phyloP scores from a whole-genome alignment of 208 protist genomes.

The Plasmodiophora brassicae region DNA sequence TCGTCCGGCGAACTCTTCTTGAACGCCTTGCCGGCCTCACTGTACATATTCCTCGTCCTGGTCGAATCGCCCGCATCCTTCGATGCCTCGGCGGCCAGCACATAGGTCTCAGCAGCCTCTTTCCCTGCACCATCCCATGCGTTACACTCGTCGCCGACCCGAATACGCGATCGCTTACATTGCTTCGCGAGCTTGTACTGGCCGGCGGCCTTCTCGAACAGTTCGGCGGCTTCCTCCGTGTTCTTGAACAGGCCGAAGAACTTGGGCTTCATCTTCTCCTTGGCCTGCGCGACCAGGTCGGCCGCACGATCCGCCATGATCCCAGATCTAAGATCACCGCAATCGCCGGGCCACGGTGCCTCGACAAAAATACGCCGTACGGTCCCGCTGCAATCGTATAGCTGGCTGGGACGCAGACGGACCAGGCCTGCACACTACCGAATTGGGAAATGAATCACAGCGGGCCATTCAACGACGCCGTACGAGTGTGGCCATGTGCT shows the following conservation, averaged over 20 bases:
- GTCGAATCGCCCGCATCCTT: not conserved
- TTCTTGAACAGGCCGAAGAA: constrained; percentile 22
- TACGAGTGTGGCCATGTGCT: too few species aligned
- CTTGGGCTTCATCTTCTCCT: not conserved
- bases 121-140: too few species aligned
- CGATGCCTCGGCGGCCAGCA: not conserved
- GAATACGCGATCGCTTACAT: not conserved
- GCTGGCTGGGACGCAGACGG: too few species aligned
- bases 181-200: constrained; percentile 12
- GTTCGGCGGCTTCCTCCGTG: not conserved
- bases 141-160: too few species aligned
- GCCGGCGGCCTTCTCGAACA: constrained; percentile 24
- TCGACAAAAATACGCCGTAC: too few species aligned
- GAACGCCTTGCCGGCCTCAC: not conserved
- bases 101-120: not conserved
- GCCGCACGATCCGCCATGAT: not conserved
- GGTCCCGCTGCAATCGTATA: too few species aligned
- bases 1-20: not conserved
- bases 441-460: too few species aligned
- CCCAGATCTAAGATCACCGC: too few species aligned
- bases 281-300: not conserved
- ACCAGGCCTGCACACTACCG: too few species aligned
- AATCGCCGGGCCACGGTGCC: too few species aligned
- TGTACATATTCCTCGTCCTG: not conserved
- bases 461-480: too few species aligned